Conservation (phyloP, 495 filamentous ascomycete genomes). For the Aspergillus haitiensis region DNA sequence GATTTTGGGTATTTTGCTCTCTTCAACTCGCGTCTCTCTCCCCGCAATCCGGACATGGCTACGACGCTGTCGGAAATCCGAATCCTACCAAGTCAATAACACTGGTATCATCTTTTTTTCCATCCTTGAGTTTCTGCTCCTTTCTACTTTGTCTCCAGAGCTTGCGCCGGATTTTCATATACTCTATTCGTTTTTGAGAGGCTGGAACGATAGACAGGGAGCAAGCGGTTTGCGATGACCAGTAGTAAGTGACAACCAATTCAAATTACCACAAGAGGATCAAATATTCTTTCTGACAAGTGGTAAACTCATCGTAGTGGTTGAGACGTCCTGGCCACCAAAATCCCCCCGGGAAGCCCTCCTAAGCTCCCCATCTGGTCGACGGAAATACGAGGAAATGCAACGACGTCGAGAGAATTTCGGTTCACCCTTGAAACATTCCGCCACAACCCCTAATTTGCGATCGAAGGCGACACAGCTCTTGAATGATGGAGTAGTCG, state of each 20-base stretch:
- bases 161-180: background rate
- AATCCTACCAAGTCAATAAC: constrained; percentile 8
- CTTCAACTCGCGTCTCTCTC: constrained; percentile 19
- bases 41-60: constrained; percentile 20
- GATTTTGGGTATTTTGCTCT: background rate
- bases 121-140: no score
- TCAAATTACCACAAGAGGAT: background rate
- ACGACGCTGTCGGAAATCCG: constrained; percentile 5
- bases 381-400: constrained; percentile 65
- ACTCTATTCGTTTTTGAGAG: background rate
- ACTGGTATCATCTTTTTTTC: background rate
- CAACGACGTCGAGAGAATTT: constrained; percentile 62
- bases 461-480: constrained; percentile 36
- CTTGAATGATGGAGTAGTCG: constrained; percentile 39
- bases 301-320: constrained; percentile 32
- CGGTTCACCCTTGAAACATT: constrained; percentile 62
- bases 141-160: no score
- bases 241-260: constrained; percentile 25
- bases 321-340: constrained; percentile 75
- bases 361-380: constrained; percentile 76
- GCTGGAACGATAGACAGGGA: background rate
- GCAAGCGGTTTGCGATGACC: constrained; percentile 16
- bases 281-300: constrained; percentile 10
- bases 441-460: constrained; percentile 42
- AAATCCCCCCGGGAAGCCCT: constrained; percentile 83